Percentiles rank a stretch among this genome's conserved stretches.
Conservation (phyloP, 164 flowering plant genomes). For the Annona cherimola region DNA sequence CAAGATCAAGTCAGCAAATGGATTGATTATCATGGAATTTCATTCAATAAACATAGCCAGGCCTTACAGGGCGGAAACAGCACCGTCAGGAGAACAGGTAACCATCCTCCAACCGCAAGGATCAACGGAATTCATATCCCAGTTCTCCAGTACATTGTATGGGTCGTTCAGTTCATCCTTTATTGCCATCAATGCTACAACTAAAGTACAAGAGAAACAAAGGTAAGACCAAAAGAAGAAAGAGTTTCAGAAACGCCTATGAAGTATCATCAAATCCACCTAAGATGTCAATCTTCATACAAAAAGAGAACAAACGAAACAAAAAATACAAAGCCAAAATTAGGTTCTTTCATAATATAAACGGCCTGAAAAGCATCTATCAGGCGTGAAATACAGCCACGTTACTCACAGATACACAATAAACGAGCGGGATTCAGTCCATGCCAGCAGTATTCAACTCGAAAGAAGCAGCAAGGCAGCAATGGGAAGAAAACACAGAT, state of each 20-base stretch:
- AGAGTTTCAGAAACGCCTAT: neutral
- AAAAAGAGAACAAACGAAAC: neutral
- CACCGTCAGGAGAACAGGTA: conserved; percentile 76
- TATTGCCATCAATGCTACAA: conserved; percentile 78
- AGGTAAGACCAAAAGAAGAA: neutral
- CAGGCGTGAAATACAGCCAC: neutral
- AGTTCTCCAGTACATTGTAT: conserved; percentile 77
- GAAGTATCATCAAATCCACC: conserved; percentile 1
- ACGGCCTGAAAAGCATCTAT: neutral
- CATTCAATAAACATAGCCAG: neutral
- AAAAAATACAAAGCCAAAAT: neutral
- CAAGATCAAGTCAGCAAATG: neutral
- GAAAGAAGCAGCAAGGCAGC: neutral
- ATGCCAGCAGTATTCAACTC: neutral
- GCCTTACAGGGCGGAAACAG: conserved; percentile 80
- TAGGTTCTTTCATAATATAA: neutral
- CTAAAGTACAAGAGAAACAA: conserved; percentile 36
- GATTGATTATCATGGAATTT: neutral
- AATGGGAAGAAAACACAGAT: neutral
- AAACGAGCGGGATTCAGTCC: neutral
- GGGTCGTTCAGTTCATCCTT: conserved; percentile 69
- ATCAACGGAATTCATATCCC: conserved; percentile 94
- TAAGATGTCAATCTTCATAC: conserved; percentile 1
- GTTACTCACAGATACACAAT: neutral
- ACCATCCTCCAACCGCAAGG: conserved; percentile 99